These are phyloP conservation scores for Podila minutissima DNA, from an alignment of 192 early-diverging fungal species.

Conservation along the genomic window DNA sequence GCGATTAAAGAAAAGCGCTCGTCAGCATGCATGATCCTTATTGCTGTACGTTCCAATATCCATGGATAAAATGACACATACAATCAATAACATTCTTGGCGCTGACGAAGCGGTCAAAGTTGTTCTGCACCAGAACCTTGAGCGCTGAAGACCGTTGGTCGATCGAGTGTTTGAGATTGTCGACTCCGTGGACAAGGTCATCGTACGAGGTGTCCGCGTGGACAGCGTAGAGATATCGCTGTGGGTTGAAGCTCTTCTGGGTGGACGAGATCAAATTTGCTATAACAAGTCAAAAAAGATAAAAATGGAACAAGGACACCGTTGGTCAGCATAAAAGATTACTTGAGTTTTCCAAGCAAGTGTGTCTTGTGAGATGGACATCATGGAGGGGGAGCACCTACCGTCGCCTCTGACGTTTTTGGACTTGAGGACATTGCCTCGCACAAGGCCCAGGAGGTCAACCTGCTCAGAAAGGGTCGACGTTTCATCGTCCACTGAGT, in stretches of 20 bases:
- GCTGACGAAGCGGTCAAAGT: constrained; percentile 97
- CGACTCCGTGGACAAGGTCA: constrained; percentile 82
- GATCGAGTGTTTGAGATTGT: constrained; percentile 74
- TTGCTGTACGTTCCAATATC: no score
- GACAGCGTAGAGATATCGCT: constrained; percentile 80
- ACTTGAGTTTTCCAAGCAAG: background rate
- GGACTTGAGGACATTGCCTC: constrained; percentile 23
- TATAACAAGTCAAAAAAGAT: background rate
- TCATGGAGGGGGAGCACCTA: background rate
- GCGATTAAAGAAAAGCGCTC: background rate
- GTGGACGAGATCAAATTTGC: constrained; percentile 40
- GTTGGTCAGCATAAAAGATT: constrained; percentile 2
- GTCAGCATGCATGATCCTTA: background rate
- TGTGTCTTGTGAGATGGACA: no score
- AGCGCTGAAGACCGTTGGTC: constrained; percentile 87
- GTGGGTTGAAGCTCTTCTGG: constrained; percentile 67
- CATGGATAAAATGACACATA: constrained; percentile 3
- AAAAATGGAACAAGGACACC: background rate
- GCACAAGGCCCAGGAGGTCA: constrained; percentile 59
- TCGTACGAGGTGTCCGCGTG: constrained; percentile 88
- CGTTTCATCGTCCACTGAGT: constrained; percentile 33
- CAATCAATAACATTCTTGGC: constrained; percentile 96
- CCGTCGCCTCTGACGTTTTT: constrained; percentile 42
- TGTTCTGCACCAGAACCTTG: constrained; percentile 90
- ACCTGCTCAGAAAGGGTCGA: constrained; percentile 53